phyloP scores from a whole-genome alignment of 352 stramenopile genomes.

The Phytophthora cryptogea region DNA sequence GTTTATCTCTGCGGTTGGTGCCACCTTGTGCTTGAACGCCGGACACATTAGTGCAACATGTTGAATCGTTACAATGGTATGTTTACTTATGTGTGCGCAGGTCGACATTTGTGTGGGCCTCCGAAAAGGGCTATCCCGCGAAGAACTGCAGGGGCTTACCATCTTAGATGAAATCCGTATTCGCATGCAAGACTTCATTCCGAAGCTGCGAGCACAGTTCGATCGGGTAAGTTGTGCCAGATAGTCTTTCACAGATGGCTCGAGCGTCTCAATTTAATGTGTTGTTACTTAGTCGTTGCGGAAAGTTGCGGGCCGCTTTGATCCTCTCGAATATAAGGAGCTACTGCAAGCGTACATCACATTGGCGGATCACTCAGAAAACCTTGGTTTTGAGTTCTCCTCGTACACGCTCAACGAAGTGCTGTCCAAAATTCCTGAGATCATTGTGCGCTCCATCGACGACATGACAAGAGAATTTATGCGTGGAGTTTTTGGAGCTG shows the following conservation, averaged over 20 bases:
- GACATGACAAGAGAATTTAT: constrained; percentile 64
- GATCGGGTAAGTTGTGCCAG: constrained; percentile 51
- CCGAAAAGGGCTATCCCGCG: constrained; percentile 46
- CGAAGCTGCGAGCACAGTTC: constrained; percentile 70
- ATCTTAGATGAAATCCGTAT: constrained; percentile 66
- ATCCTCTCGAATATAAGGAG: constrained; percentile 77
- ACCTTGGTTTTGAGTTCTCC: constrained; percentile 80
- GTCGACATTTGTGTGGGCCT: constrained; percentile 77
- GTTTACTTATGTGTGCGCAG: constrained; percentile 23
- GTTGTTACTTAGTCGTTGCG: constrained; percentile 57
- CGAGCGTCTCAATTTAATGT: background rate
- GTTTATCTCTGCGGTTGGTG: constrained; percentile 71
- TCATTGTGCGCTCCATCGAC: constrained; percentile 79
- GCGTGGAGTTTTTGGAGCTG: constrained; percentile 43
- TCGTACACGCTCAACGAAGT: constrained; percentile 67
- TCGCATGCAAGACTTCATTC: constrained; percentile 78
- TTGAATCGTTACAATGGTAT: background rate
- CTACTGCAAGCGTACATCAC: constrained; percentile 84
- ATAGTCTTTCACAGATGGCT: background rate
- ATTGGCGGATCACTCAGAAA: constrained; percentile 76
- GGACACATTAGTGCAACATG: background rate
- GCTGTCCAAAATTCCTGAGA: constrained; percentile 76
- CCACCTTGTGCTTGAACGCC: background rate
- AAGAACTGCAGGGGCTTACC: constrained; percentile 53
- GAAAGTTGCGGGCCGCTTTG: constrained; percentile 70